Base-by-base conservation (phyloP, 1,139 yeast genomes). In the Geotrichum reessii region DNA sequence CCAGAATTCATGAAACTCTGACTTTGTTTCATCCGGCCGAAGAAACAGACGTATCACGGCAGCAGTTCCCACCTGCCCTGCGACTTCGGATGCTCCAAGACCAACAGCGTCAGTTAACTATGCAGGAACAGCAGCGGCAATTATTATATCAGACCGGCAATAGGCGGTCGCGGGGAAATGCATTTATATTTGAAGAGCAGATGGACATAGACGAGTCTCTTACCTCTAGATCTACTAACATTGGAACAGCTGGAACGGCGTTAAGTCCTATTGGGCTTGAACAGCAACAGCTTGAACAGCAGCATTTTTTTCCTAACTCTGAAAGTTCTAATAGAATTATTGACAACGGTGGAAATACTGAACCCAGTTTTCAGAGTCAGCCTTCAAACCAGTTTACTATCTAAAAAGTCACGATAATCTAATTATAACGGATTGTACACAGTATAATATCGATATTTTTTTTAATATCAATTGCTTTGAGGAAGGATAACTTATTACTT, bases 31-130 rank as follows among this genome's bases (percentile, higher is more conserved):
- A 33, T 17, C 5, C 40, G 6, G 40, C 40, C 9, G 40, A 33
- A 33, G 40, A 33, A 17, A 33, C n/a, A 5, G 9, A 17, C 17
- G 17, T 17, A 14, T 6, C 40, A 14, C 17, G 40, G n/a, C 52
- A 21, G n/a, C 33, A n/a, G n/a, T n/a, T 53, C 5, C 8, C 51
- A 11, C 51, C 47, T 19, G n/a, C 22, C 5, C 50, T 44, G 7
- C 49, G 33, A 22, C 56, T 53, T 24, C 56, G 22, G 44, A 22
- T 27, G 5, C 50, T 52, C n/a, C 55, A 53, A 37, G 56, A 53
- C n/a, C 56, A 53, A 33, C 56, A 53, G 44, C 56, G 47, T 33
- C 50, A 33, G 24, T 47, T 47, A n/a, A 50, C 56, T 4, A n/a
- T 47, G 21, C 51, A 47, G 1, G 56, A 17, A 22, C 24, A 25